Evolutionary conservation across 495 filamentous ascomycete species (phyloP), one percentile per base, ranked within the genome.

Genomic region (Lophiostoma macrostomum): DNA sequence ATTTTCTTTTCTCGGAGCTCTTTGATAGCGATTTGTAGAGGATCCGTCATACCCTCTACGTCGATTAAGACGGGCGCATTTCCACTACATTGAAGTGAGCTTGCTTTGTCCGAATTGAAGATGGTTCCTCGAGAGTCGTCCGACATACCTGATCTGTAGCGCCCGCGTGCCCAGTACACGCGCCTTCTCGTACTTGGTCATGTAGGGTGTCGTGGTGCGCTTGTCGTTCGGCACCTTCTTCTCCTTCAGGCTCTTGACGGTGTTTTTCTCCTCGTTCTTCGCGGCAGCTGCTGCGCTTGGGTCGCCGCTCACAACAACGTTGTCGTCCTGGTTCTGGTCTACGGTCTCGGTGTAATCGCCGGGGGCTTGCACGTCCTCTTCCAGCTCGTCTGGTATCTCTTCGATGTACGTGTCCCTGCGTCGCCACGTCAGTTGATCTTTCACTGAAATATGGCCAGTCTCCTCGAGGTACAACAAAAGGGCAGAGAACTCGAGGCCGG

Each of bases 1-100:
- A 98, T 95, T 78, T 97, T 98, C 81, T 96, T 97, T 78, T 97
- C 90, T 58, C 86, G 80, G 65, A 98, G 75, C 72, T 98, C 93
- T 72, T 97, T 97, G 69, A 95, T 83, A 12, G 93, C 94, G 65
- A 98, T 97, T 71, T 96, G 88, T 42, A 97, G 76, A 25, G 93
- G 94, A 74, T 98, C 93, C 46, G 94, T 97, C 76, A 96, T 91
- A 60, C 94, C 94, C 70, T 96, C 94, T 16, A 96, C 77, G 64
- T 97, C 93, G 29, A 97, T 93, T 22, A 98, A 79, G 18, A 97
- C 93, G 6, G 93, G 94, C 32, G 93, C 94, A 70, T 97, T 97
- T 86, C 96, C 94, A 71, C 93, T 94, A 20, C 23, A 16, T 11
- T 31, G 22, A 38, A 34, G 36, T 46, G 52, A 67, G 28, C 46